Evolutionary conservation across 1,284 basidiomycete genomes (phyloP).

Genomic region (Ganoderma resinaceum): DNA sequence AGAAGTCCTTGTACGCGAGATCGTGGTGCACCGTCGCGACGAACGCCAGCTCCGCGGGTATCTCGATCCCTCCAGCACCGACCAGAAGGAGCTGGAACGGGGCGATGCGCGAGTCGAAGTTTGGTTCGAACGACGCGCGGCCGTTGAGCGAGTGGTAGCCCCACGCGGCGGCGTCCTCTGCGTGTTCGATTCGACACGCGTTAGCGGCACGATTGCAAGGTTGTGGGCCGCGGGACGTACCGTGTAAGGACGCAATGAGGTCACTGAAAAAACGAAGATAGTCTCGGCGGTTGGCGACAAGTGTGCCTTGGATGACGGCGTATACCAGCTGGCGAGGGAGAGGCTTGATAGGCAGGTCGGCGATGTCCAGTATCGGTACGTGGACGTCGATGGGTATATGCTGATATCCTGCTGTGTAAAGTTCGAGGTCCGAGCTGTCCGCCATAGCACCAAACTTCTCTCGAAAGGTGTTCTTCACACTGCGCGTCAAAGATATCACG

Average conservation of each 20-base stretch:
- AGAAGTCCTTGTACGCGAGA: constrained; percentile 44
- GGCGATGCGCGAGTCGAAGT: constrained; percentile 34
- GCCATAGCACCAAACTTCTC: constrained; percentile 40
- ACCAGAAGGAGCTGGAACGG: constrained; percentile 45
- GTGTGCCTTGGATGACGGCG: constrained; percentile 48
- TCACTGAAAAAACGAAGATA: constrained; percentile 44
- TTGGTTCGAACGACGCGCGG: constrained; percentile 36
- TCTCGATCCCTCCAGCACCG: constrained; percentile 43
- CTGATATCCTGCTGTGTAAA: constrained; percentile 43
- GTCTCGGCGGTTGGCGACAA: constrained; percentile 41
- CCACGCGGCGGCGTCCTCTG: constrained; percentile 45
- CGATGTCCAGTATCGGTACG: constrained; percentile 44
- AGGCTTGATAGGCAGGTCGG: constrained; percentile 36
- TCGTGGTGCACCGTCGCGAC: constrained; percentile 41
- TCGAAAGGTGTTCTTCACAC: constrained; percentile 42
- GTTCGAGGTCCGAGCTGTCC: constrained; percentile 39
- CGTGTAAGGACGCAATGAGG: constrained; percentile 38
- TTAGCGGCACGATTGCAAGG: neutral
- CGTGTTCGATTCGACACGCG: too few species aligned
- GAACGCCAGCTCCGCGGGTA: constrained; percentile 44
- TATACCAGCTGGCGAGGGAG: constrained; percentile 37
- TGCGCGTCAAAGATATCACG: constrained; percentile 15
- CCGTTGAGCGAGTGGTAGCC: constrained; percentile 43
- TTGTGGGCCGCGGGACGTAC: constrained; percentile 21
- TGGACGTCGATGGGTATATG: constrained; percentile 46